Base-by-base conservation (phyloP, 306 rosid genomes). In the Nissolia schottii region DNA sequence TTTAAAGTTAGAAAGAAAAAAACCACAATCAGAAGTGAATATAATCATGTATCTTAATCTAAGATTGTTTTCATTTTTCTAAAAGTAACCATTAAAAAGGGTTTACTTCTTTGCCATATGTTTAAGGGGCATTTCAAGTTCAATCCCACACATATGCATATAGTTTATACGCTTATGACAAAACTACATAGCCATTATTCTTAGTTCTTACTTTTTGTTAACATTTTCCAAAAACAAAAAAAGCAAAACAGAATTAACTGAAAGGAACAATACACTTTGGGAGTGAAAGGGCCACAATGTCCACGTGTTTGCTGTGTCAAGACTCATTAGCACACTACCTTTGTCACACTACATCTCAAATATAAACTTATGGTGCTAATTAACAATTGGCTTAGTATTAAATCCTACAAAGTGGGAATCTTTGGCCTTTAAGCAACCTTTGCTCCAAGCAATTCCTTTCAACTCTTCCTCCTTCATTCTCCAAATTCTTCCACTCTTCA, bases 401-500 rank as follows among this genome's bases (percentile, higher is more conserved):
- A 85, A 62, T 77, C 84, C 48, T 58, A 64, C 78, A 70, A 46
- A 62, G 62, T 50, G 34, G 10, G 97, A 89, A 95, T 95, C 87
- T 84, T 77, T 82, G 59, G 67, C 82, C 85, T 71, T 85, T 72
- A 91, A 88, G 97, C 89, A 89, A 95, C 93, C 96, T 85, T 95
- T 84, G 87, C 75, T 82, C 77, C 93, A 89, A 95, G 96, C 86
- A 73, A 95, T 89, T 84, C 93, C n/a, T n/a, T 80, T 3, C 14
- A 79, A 82, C 80, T 78, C 79, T 75, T 73, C 71, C 29, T 55
- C 71, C 65, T 24, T 41, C 69, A 48, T 73, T 55, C 28, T 34
- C 58, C 70, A 14, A 49, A 50, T 64, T 82, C 60, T 64, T 68
- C 35, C 16, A n/a, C n/a, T n/a, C 18, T 62, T 51, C 55, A 54